Evolutionary conservation across 2,329 filamentous ascomycete species (phyloP).

Genomic region (Cryphonectria parasitica): DNA sequence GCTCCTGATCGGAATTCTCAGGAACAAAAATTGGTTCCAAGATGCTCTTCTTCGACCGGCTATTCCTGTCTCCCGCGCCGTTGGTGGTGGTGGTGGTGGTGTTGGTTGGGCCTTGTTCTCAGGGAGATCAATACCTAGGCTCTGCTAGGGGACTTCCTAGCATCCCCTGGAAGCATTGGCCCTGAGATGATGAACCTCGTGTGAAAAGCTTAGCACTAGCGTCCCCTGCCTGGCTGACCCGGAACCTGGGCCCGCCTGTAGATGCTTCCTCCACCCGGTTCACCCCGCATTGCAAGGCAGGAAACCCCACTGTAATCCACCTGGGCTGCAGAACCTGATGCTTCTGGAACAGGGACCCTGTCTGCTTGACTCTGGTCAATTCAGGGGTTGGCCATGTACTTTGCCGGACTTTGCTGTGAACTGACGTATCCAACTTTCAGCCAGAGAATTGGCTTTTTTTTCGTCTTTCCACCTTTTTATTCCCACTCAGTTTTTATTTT

Average conservation of each 20-base stretch:
- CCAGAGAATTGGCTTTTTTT: not conserved
- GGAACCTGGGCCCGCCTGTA: slow-evolving; percentile 16
- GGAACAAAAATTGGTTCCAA: slow-evolving; percentile 13
- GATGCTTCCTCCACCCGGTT: slow-evolving; percentile 20
- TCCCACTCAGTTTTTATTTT: no score
- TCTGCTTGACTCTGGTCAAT: slow-evolving; percentile 22
- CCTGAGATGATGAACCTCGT: slow-evolving; percentile 7
- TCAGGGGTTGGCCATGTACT: slow-evolving; percentile 21
- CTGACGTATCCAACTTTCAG: not conserved
- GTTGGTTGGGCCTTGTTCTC: slow-evolving; percentile 7
- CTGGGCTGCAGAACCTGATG: slow-evolving; percentile 12
- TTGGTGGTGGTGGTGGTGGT: not conserved
- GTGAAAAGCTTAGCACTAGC: not conserved
- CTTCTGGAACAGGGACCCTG: slow-evolving; percentile 18
- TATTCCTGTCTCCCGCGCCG: not conserved
- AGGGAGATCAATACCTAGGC: not conserved
- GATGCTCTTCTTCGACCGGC: not conserved
- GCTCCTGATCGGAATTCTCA: slow-evolving; percentile 26
- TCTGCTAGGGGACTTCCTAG: not conserved
- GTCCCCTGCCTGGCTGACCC: not conserved
- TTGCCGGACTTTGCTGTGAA: slow-evolving; percentile 1
- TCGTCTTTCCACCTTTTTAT: not conserved
- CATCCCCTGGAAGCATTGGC: slow-evolving; percentile 3
- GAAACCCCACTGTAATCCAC: slow-evolving; percentile 12
- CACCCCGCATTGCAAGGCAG: slow-evolving; percentile 26